Base-by-base conservation (phyloP, 1,139 yeast genomes). In the Hyphopichia khmerensis region DNA sequence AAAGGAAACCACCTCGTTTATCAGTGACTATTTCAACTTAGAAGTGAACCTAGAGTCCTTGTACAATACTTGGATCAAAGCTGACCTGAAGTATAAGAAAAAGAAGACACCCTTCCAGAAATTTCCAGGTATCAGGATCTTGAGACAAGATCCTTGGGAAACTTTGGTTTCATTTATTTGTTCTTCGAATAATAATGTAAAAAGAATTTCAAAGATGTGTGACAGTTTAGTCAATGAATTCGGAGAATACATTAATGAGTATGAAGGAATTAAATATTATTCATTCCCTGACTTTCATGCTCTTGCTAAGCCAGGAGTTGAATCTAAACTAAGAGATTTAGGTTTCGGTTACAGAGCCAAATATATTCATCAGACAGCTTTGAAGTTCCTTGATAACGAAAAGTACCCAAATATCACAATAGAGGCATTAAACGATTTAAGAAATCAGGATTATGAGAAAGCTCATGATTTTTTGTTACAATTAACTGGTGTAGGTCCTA, bases 91-190 rank as follows among this genome's bases (percentile, higher is more conserved):
- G 64, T 75, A 39, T 77, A 79, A 60, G 54, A 62, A 44, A 52
- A 62, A 55, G 17, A 48, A 52, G 14, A 63, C 72, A 2, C 71
- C 74, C 2, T 73, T 73, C 50, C 46, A 62, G 3, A 62, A 64
- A 21, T 80, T 82, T 43, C 69, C 71, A 3, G 99, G 99, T 0
- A 83, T 91, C 23, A 68, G 98, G 33, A 87, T 90, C 45, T 74
- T 91, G 26, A 74, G 91, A 40, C 98, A 93, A 61, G 96, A 91
- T 50, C 99, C 99, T 0, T 93, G 98, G 98, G 99, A 95, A 56
- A 89, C 95, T 35, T 69, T 89, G 38, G 67, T 93, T 17, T 86
- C 95, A 2, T 93, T 93, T 52, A 95, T 93, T 18, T 93, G 99
- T 62, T 88, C 96, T 3, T 84, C 96, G n/a, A 93, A 93, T 62